These are phyloP conservation scores for Phlyctochytrium planicorne DNA, from an alignment of 192 early-diverging fungal species.

Conservation along the genomic window DNA sequence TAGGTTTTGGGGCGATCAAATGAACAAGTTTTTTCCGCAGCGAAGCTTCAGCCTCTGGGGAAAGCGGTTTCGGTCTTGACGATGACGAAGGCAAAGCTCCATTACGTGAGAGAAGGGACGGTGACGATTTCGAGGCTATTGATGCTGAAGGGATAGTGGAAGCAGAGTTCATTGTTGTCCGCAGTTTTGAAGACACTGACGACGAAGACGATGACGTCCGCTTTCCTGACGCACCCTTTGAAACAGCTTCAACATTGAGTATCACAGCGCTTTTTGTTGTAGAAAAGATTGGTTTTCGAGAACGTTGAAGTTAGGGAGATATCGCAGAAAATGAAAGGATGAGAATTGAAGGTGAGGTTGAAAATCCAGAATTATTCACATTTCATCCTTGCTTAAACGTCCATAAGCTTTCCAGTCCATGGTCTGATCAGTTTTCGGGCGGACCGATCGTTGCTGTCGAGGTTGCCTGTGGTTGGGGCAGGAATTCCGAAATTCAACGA, in stretches of 20 bases:
- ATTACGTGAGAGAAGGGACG: neutral
- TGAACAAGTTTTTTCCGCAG: constrained; percentile 3
- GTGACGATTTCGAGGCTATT: neutral
- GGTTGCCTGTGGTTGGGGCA: too few relatives aligned
- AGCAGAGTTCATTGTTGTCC: neutral
- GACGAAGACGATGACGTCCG: neutral
- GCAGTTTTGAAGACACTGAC: neutral
- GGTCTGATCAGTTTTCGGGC: neutral
- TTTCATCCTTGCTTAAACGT: neutral
- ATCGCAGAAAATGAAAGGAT: too few relatives aligned
- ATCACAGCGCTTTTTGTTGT: neutral
- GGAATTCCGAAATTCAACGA: too few relatives aligned
- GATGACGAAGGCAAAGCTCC: neutral
- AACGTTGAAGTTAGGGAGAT: too few relatives aligned
- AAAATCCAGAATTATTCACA: neutral
- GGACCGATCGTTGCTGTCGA: too few relatives aligned
- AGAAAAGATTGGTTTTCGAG: neutral
- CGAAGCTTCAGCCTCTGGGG: neutral
- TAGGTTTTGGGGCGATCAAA: constrained; percentile 1
- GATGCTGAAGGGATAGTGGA: neutral
- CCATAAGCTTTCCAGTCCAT: neutral
- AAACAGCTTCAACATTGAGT: neutral
- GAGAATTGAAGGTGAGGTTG: too few relatives aligned
- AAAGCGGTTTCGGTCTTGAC: neutral
- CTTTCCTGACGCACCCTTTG: neutral